Evolutionary conservation across 202 grass and related monocot species (phyloP), one percentile per base, ranked within the genome.

Genomic region (Dendrocalamus latiflorus): DNA sequence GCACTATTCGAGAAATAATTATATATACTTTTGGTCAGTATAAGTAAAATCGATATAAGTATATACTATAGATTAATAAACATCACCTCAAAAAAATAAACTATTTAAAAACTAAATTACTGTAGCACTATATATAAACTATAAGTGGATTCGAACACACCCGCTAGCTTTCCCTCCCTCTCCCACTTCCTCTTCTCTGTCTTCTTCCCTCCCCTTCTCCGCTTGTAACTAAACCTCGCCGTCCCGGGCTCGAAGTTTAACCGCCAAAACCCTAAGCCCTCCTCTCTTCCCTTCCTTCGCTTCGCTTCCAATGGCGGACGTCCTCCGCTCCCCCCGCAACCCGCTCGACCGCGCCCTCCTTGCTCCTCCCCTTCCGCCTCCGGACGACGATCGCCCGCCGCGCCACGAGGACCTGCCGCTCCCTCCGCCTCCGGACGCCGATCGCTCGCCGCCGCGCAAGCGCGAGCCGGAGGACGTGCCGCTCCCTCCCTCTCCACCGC

Each of bases 401-500:
- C 30, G 36, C 58, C 69, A 11, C 30, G 30, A 30, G 30, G 30
- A 30, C 30, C 30, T 30, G 30, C 30, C 30, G 30, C 30, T 30
- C 30, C 30, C 42, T 11, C 79, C 83, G 1, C 66, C 86, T 21
- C 92, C 79, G 4, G 57, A 36, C 2, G 76, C 56, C 24, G 68
- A 44, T 49, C 44, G 11, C 1, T 78, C 82, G 12, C 78, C 67
- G 44, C 74, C 51, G 58, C 70, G 82, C 37, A 80, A 74, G 68
- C 74, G 68, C 22, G 62, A 64, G 36, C 58, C 69, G 15, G 4
- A 28, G 58, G 62, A 13, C 24, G 13, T 44, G 11, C 43, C 10
- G 43, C 90, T 89, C 34, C 90, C 89, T n/a, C 93, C 89, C 6
- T 74, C 93, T 1, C 85, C 87, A 25, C 79, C 89, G 1, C 76